phyloP scores from a whole-genome alignment of 495 filamentous ascomycete species.

The Penicillium herquei region DNA sequence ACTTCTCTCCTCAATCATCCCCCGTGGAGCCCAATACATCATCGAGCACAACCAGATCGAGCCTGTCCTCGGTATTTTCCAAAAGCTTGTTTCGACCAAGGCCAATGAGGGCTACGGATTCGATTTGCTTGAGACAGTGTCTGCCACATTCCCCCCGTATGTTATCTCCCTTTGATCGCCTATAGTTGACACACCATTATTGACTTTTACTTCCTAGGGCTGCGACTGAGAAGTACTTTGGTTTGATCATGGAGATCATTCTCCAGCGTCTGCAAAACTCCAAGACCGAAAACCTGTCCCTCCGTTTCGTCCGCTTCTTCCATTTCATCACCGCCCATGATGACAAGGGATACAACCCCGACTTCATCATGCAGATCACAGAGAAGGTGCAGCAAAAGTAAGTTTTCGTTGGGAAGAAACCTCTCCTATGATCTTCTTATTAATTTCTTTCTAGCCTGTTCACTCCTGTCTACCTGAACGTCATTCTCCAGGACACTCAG shows the following conservation, averaged over 20 bases:
- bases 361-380: conserved; percentile 79
- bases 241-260: conserved; percentile 74
- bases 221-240: conserved; percentile 72
- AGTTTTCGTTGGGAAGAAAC: conserved; percentile 14
- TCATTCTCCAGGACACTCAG: conserved; percentile 85
- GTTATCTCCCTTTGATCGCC: conserved; percentile 22
- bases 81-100: conserved; percentile 74
- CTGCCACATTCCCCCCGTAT: conserved; percentile 68
- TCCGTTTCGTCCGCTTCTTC: conserved; percentile 86
- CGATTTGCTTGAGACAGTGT: conserved; percentile 80
- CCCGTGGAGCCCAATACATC: conserved; percentile 69
- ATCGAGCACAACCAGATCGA: conserved; percentile 73
- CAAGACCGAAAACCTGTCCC: conserved; percentile 76
- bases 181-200: not conserved
- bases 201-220: conserved; percentile 40
- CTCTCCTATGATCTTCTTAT: conserved; percentile 1
- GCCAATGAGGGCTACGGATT: conserved; percentile 78
- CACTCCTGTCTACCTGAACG: conserved; percentile 73
- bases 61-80: conserved; percentile 85
- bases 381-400: conserved; percentile 76
- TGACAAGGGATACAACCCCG: conserved; percentile 76
- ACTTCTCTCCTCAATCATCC: conserved; percentile 78
- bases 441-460: conserved; percentile 60
- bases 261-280: conserved; percentile 75
- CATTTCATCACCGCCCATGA: conserved; percentile 80